Percentiles rank a stretch among this genome's conserved stretches.
Conservation (phyloP, 2,329 filamentous ascomycete genomes). For the Basipetospora chlamydospora region DNA sequence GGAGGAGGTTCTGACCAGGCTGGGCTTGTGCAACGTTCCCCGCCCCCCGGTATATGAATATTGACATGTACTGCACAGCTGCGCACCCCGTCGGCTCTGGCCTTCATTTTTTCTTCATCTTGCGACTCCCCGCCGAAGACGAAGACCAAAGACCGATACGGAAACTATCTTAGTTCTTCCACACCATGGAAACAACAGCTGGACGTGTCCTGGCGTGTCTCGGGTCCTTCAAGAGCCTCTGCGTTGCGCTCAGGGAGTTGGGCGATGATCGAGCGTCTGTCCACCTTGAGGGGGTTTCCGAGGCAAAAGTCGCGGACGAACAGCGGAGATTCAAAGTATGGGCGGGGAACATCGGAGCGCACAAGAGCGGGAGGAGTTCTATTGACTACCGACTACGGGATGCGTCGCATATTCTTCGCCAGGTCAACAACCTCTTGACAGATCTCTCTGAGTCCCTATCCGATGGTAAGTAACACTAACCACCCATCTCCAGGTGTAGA, state of each 20-base stretch:
- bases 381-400: constrained; percentile 11
- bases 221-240: background rate
- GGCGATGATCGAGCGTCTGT: fast-evolving
- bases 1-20: background rate
- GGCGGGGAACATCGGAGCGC: constrained; percentile 10
- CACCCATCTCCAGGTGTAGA: too few relatives aligned
- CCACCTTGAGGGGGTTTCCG: fast-evolving
- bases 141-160: too few relatives aligned
- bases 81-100: too few relatives aligned
- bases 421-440: constrained; percentile 12
- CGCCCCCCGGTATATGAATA: background rate
- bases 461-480: background rate
- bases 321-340: constrained; percentile 11
- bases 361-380: constrained; percentile 7
- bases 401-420: constrained; percentile 9
- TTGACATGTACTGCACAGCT: too few relatives aligned
- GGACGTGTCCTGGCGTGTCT: background rate
- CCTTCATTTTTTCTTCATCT: too few relatives aligned
- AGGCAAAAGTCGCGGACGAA: constrained; percentile 2
- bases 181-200: background rate
- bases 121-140: too few relatives aligned
- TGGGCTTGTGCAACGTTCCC: background rate
- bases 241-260: background rate
- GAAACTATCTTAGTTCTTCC: too few relatives aligned
- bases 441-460: constrained; percentile 9